These are phyloP conservation scores for Crithidia fasciculata DNA, from an alignment of 208 protist genomes.

Conservation along the genomic window DNA sequence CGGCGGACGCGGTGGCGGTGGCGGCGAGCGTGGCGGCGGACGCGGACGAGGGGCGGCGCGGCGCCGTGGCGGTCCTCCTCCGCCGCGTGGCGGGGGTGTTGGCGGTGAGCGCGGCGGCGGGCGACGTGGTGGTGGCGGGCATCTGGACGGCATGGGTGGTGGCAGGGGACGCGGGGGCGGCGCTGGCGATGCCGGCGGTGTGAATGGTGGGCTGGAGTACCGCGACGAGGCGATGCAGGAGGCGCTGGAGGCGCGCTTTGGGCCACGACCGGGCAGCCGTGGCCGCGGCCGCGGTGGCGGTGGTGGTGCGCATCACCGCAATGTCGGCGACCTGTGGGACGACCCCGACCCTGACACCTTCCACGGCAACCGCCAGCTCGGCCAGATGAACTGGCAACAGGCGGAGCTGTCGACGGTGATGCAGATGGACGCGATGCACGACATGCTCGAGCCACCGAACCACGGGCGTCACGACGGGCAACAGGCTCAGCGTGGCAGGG, in stretches of 20 bases:
- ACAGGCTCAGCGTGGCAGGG: constrained; percentile 26
- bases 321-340: constrained; percentile 70
- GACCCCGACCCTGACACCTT: constrained; percentile 79
- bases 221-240: constrained; percentile 36
- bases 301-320: constrained; percentile 13
- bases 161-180: constrained; percentile 21
- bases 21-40: constrained; percentile 16
- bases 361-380: constrained; percentile 64
- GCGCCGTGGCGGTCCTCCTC: constrained; percentile 25
- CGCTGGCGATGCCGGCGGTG: constrained; percentile 1
- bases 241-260: constrained; percentile 42
- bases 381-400: constrained; percentile 83
- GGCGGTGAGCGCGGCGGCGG: constrained; percentile 2
- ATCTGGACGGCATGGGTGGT: constrained; percentile 29
- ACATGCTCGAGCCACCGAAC: constrained; percentile 17
- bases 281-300: constrained; percentile 24
- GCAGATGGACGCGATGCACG: constrained; percentile 25
- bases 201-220: neutral
- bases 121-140: neutral
- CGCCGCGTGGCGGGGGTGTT: constrained; percentile 14
- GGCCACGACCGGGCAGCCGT: constrained; percentile 33
- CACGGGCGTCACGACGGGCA: constrained; percentile 16
- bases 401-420: constrained; percentile 41
- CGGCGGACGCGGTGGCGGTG: constrained; percentile 8
- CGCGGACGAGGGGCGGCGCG: constrained; percentile 28